Conservation (phyloP, 129 eudicot genomes). For the Rutidosis leptorrhynchoides region DNA sequence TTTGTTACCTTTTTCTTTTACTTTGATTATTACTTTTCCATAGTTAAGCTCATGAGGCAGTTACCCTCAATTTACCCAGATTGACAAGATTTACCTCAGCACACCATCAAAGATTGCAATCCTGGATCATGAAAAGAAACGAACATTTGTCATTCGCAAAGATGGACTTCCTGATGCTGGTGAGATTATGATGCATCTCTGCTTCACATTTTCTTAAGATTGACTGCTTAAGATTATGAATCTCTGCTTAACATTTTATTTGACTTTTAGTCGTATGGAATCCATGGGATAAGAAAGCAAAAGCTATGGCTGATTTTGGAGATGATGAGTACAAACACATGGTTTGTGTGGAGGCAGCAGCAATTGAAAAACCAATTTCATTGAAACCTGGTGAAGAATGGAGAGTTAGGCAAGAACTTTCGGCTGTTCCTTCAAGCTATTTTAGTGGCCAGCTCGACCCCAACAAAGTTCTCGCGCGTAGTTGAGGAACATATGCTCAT, state of each 20-base stretch:
- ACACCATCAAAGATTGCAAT: slow-evolving; percentile 83
- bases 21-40: background rate
- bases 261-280: slow-evolving; percentile 73
- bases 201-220: background rate
- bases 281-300: slow-evolving; percentile 91
- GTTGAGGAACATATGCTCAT: slow-evolving; percentile 26
- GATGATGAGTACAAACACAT: slow-evolving; percentile 78
- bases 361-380: slow-evolving; percentile 65
- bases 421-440: slow-evolving; percentile 81
- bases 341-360: slow-evolving; percentile 90
- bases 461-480: slow-evolving; percentile 38
- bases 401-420: slow-evolving; percentile 79
- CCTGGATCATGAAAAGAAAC: slow-evolving; percentile 75
- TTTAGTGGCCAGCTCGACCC: slow-evolving; percentile 85
- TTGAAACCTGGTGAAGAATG: slow-evolving; percentile 92
- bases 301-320: slow-evolving; percentile 74
- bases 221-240: background rate
- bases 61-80: slow-evolving; percentile 37
- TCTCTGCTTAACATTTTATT: background rate
- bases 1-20: slow-evolving; percentile 22
- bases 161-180: slow-evolving; percentile 30
- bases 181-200: background rate
- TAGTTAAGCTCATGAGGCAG: background rate
- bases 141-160: slow-evolving; percentile 70
- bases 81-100: slow-evolving; percentile 77